Percentiles rank a stretch among this genome's conserved stretches.
Conservation (phyloP, 148 eudicot genomes). For the Fagopyrum tataricum region DNA sequence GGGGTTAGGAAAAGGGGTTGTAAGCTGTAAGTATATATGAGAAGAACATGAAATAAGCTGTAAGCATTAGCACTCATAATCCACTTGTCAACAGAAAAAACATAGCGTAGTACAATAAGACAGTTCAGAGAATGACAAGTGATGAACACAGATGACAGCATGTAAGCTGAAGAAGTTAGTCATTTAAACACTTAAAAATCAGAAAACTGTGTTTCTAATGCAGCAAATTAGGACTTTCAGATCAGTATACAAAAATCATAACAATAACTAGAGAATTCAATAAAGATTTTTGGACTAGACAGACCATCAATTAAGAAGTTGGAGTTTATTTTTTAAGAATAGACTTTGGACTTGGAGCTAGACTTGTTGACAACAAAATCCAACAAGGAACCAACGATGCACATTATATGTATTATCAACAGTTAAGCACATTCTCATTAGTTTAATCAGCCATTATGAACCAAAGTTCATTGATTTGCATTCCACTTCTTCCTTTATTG, state of each 20-base stretch:
- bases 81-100: not conserved
- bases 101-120: not conserved
- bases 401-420: not conserved
- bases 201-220: not conserved
- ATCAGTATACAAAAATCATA: not conserved
- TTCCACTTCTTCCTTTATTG: no score
- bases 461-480: not conserved
- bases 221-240: not conserved
- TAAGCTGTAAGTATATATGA: not conserved
- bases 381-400: not conserved
- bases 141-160: not conserved
- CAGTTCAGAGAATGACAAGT: not conserved
- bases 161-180: constrained; percentile 1
- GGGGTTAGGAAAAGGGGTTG: not conserved
- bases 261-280: not conserved
- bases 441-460: not conserved
- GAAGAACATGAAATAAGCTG: not conserved
- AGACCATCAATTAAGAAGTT: not conserved
- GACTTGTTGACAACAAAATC: not conserved
- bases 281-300: not conserved
- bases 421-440: not conserved
- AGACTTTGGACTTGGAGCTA: not conserved
- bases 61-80: constrained; percentile 1
- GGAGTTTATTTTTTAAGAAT: not conserved
- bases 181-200: not conserved